phyloP scores from a whole-genome alignment of 495 filamentous ascomycete genomes.

The Rostrohypoxylon terebratum region DNA sequence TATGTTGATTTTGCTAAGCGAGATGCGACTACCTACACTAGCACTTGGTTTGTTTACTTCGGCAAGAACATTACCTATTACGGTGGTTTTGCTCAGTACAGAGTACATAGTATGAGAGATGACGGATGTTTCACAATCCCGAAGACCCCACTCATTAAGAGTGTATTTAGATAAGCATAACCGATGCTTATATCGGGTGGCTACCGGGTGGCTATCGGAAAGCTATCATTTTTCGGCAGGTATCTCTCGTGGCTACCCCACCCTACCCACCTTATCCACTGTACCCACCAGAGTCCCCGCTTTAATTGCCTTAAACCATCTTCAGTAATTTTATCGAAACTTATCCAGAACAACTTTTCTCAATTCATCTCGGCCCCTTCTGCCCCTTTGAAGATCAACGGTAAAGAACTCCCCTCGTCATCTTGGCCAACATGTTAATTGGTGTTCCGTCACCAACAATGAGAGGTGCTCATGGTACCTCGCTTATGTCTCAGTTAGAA shows the following conservation, averaged over 20 bases:
- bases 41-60: not conserved
- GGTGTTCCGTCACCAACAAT: not conserved
- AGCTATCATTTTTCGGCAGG: constrained; percentile 1
- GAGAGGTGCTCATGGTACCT: not conserved
- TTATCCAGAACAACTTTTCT: not conserved
- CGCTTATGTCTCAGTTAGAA: not conserved
- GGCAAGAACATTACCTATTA: not conserved
- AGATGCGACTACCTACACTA: not conserved
- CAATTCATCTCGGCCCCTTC: not conserved
- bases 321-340: not conserved
- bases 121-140: not conserved
- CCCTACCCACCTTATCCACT: constrained; percentile 3
- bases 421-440: not conserved
- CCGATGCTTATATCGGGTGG: constrained; percentile 3
- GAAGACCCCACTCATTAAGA: not conserved
- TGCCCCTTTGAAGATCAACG: not conserved
- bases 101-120: constrained; percentile 1
- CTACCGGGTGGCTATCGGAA: constrained; percentile 3
- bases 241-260: constrained; percentile 1
- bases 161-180: not conserved
- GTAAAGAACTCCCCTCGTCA: not conserved
- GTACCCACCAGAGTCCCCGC: not conserved
- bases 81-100: too few relatives aligned
- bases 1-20: not conserved
- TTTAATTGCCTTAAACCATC: not conserved